Conservation (phyloP, 331 rosid species). For the Rhamnella rubrinervis region DNA sequence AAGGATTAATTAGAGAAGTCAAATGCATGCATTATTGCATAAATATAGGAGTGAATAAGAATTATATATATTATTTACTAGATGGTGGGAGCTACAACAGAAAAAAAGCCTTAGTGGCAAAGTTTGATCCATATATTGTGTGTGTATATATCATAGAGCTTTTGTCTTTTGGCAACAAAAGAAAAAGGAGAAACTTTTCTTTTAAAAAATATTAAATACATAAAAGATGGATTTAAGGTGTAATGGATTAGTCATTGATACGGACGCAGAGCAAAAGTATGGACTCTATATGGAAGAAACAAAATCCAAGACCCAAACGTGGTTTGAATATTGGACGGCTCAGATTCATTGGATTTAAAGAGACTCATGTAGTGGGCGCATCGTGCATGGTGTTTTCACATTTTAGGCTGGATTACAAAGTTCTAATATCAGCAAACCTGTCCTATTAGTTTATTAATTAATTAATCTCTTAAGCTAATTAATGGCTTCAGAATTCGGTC, state of each 20-base stretch:
- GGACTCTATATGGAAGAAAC: background rate
- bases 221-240: constrained; percentile 5
- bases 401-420: constrained; percentile 12
- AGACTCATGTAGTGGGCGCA: background rate
- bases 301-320: background rate
- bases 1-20: too few species aligned
- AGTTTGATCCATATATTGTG: too few species aligned
- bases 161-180: background rate
- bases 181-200: background rate
- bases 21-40: too few species aligned
- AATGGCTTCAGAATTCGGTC: background rate
- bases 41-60: too few species aligned
- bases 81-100: too few species aligned
- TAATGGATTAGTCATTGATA: background rate
- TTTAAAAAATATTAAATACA: background rate
- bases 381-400: background rate
- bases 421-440: background rate
- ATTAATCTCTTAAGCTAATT: background rate
- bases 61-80: too few species aligned
- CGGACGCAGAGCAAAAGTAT: background rate
- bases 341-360: constrained; percentile 10
- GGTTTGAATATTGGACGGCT: background rate
- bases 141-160: too few species aligned
- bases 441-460: background rate
- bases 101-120: too few species aligned